These are phyloP conservation scores for Mycena rebaudengoi DNA, from an alignment of 768 basidiomycete species.

Conservation along the genomic window DNA sequence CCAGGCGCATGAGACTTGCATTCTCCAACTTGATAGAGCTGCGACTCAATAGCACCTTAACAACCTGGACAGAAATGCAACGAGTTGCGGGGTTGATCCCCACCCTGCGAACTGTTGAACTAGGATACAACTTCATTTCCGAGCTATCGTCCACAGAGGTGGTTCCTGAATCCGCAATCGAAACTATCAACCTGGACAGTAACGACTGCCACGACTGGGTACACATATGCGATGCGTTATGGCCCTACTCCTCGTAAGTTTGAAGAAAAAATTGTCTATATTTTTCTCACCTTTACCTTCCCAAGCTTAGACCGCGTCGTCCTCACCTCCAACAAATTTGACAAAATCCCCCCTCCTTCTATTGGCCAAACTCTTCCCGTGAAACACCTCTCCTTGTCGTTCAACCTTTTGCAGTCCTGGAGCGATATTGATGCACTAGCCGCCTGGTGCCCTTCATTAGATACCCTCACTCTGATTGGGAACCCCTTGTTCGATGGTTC, in stretches of 20 bases:
- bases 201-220: constrained; percentile 71
- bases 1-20: constrained; percentile 42
- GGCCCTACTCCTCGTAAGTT: constrained; percentile 57
- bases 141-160: constrained; percentile 25
- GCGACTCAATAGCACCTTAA: constrained; percentile 77
- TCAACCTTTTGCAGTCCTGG: constrained; percentile 70
- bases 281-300: constrained; percentile 16
- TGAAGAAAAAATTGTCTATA: constrained; percentile 19
- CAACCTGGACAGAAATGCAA: constrained; percentile 75
- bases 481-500: constrained; percentile 76
- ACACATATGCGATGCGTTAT: constrained; percentile 54
- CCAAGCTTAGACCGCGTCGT: constrained; percentile 71
- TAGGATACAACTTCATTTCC: constrained; percentile 73
- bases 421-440: constrained; percentile 68
- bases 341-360: constrained; percentile 54
- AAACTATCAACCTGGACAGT: constrained; percentile 73
- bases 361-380: constrained; percentile 45
- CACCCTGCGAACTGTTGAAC: constrained; percentile 62
- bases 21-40: constrained; percentile 69
- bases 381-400: constrained; percentile 69
- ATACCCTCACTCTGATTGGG: constrained; percentile 64
- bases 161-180: constrained; percentile 43
- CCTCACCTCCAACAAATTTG: constrained; percentile 69
- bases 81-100: constrained; percentile 62
- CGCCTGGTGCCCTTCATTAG: constrained; percentile 73